A percentile compares a stretch with the other conserved stretches of the same genome.
phyloP scores from a whole-genome alignment of 2,329 filamentous ascomycete genomes.

The Paecilomyces sp. region DNA sequence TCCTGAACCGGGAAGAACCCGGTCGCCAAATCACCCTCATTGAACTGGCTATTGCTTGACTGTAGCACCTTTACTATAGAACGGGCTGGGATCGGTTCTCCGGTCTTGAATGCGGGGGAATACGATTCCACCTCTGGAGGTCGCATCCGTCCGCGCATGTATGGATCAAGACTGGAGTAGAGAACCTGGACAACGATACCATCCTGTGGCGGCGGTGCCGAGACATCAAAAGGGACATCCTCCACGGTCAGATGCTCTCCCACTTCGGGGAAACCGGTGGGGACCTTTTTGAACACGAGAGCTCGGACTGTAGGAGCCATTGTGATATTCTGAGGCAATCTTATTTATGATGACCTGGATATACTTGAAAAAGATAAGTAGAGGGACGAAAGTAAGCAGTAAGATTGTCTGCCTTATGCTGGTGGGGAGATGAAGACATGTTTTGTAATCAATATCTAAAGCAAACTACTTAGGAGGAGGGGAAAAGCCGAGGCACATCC shows the following conservation, averaged over 20 bases:
- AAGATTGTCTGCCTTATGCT: neutral
- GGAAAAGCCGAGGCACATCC: neutral
- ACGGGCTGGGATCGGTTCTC: neutral
- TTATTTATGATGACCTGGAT: neutral
- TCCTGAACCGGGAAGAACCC: neutral
- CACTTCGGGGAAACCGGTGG: neutral
- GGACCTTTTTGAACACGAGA: neutral
- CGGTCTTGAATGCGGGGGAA: conserved; percentile 46
- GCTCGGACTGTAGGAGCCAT: neutral
- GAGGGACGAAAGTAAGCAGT: neutral
- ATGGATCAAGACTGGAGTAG: conserved; percentile 69
- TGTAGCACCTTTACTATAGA: neutral
- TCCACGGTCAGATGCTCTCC: neutral
- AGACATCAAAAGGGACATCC: conserved; percentile 18
- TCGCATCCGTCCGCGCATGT: conserved; percentile 69
- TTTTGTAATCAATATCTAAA: neutral
- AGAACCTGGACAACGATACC: conserved; percentile 60
- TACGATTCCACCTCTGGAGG: conserved; percentile 56
- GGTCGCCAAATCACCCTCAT: neutral
- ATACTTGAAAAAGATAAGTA: neutral
- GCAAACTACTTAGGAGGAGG: neutral
- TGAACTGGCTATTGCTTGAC: neutral
- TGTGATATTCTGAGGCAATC: neutral
- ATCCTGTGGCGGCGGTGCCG: conserved; percentile 46
- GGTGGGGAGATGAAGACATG: neutral